phyloP scores from a whole-genome alignment of 441 rosid species.

The Omphalea diandra region DNA sequence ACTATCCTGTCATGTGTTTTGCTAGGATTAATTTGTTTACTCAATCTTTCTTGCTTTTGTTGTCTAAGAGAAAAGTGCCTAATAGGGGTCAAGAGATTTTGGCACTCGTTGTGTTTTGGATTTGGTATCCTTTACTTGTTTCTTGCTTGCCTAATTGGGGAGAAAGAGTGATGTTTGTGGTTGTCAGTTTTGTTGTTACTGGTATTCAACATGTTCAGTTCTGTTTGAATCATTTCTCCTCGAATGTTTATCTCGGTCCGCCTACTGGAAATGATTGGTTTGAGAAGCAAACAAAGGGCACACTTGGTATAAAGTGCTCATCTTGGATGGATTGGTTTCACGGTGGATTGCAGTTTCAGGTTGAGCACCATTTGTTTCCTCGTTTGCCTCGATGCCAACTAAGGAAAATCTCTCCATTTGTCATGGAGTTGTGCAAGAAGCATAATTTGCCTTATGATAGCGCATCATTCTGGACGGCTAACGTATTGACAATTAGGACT shows the following conservation, averaged over 20 bases:
- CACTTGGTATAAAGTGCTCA: conserved; percentile 48
- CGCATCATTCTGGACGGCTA: conserved; percentile 57
- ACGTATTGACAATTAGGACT: conserved; percentile 45
- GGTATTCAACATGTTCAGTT: conserved; percentile 71
- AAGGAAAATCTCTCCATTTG: conserved; percentile 53
- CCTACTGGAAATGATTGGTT: conserved; percentile 61
- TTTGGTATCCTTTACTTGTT: conserved; percentile 64
- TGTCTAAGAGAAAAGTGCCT: conserved; percentile 43
- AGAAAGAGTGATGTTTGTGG: conserved; percentile 57
- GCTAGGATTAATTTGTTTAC: conserved; percentile 64
- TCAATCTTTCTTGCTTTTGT: conserved; percentile 46
- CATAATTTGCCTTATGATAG: conserved; percentile 50
- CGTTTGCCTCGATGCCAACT: conserved; percentile 63
- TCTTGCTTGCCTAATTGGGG: conserved; percentile 63
- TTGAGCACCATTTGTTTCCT: conserved; percentile 72
- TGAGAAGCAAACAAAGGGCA: conserved; percentile 56
- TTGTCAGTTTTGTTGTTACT: conserved; percentile 47
- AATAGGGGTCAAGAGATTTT: conserved; percentile 48
- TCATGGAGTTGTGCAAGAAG: conserved; percentile 66
- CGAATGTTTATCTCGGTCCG: conserved; percentile 53
- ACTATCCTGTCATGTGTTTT: conserved; percentile 70
- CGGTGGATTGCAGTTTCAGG: conserved; percentile 70
- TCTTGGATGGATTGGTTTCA: conserved; percentile 81
- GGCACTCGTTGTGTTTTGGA: conserved; percentile 55
- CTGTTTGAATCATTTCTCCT: conserved; percentile 66